Conservation (phyloP, 495 filamentous ascomycete species). For the Hyaloscypha finlandica region DNA sequence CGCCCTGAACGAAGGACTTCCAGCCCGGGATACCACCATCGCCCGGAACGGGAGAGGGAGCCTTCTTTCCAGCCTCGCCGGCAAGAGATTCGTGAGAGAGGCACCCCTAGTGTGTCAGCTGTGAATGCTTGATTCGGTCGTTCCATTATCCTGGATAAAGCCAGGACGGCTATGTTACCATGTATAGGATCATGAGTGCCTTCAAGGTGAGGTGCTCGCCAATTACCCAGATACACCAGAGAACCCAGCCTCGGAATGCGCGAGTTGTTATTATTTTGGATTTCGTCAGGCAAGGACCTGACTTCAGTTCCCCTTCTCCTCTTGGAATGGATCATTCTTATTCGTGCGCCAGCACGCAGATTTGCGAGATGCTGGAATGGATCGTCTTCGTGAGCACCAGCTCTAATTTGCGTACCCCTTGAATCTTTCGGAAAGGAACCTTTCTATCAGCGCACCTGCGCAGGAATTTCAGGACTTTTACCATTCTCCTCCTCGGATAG, state of each 20-base stretch:
- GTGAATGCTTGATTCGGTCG: neutral
- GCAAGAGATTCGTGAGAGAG: neutral
- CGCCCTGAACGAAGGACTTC: neutral
- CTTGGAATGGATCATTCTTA: neutral
- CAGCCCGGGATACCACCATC: neutral
- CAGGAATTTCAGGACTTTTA: neutral
- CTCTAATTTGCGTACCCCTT: neutral
- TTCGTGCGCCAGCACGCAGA: neutral
- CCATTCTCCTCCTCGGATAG: neutral
- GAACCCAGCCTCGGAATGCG: neutral
- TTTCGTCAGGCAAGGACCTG: neutral
- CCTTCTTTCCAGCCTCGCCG: neutral
- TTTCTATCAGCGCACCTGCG: neutral
- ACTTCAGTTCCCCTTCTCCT: neutral
- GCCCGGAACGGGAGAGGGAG: neutral
- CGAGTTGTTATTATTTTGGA: neutral
- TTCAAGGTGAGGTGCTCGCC: neutral
- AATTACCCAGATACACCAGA: neutral
- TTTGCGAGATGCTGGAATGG: neutral
- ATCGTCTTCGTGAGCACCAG: neutral
- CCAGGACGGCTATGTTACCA: too few relatives aligned
- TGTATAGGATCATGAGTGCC: neutral
- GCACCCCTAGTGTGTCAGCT: neutral
- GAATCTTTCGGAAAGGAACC: neutral
- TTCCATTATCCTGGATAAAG: too few relatives aligned